phyloP scores from a whole-genome alignment of 192 early-diverging fungal genomes.

The Coemansia sp. region DNA sequence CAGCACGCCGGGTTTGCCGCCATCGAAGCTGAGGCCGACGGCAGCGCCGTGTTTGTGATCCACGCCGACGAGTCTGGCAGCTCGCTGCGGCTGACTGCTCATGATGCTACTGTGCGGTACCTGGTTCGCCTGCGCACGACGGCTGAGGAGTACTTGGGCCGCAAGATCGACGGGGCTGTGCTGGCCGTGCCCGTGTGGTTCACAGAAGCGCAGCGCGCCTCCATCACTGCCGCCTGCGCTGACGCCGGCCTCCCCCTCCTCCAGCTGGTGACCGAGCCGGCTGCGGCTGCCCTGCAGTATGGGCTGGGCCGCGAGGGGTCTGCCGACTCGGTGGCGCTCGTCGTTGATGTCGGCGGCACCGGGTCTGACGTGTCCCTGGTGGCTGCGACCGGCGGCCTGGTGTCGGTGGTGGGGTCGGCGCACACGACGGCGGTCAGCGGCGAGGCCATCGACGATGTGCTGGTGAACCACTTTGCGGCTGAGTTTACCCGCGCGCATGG shows the following conservation, averaged over 20 bases:
- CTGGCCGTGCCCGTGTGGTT: conserved; percentile 88
- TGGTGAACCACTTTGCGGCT: conserved; percentile 73
- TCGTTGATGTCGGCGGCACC: conserved; percentile 87
- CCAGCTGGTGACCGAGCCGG: conserved; percentile 84
- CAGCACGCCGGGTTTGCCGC: conserved; percentile 54
- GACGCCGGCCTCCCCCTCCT: conserved; percentile 78
- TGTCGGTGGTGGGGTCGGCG: conserved; percentile 71
- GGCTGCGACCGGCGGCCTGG: conserved; percentile 76
- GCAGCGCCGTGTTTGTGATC: conserved; percentile 63
- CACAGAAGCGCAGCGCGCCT: conserved; percentile 65
- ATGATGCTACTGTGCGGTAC: conserved; percentile 77
- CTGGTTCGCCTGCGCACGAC: conserved; percentile 78
- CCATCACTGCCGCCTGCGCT: conserved; percentile 63
- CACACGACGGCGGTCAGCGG: conserved; percentile 83
- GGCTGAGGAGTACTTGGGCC: conserved; percentile 85
- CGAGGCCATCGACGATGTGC: conserved; percentile 77
- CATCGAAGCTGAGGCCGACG: conserved; percentile 59
- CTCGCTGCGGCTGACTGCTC: conserved; percentile 62
- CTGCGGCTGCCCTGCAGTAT: conserved; percentile 87
- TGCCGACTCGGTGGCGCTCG: conserved; percentile 74
- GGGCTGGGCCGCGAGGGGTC: conserved; percentile 60
- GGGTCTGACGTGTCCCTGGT: conserved; percentile 81
- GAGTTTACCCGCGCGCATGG: conserved; percentile 89
- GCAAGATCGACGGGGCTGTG: conserved; percentile 74
- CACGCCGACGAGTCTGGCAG: conserved; percentile 54